These are phyloP conservation scores for Lentinula sp. DNA, from an alignment of 768 basidiomycete genomes.

Conservation along the genomic window DNA sequence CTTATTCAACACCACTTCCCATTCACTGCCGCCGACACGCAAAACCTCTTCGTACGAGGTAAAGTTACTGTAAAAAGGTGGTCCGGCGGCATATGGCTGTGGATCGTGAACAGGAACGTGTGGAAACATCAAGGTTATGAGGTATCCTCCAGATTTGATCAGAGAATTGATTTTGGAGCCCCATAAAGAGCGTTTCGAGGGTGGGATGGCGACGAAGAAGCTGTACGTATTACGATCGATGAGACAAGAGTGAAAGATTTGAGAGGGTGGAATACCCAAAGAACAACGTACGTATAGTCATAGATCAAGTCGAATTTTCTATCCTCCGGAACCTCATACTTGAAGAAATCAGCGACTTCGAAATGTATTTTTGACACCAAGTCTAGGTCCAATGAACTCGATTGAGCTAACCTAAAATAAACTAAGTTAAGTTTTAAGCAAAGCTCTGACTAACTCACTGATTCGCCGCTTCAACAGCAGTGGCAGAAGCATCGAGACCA, in stretches of 20 bases:
- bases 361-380: slow-evolving; percentile 29
- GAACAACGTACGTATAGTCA: slow-evolving; percentile 52
- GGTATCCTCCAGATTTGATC: slow-evolving; percentile 55
- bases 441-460: slow-evolving; percentile 23
- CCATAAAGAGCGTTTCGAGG: slow-evolving; percentile 46
- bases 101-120: slow-evolving; percentile 30
- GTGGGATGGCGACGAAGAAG: slow-evolving; percentile 72
- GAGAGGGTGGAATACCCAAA: not conserved
- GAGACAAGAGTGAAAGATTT: not conserved
- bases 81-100: slow-evolving; percentile 37
- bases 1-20: slow-evolving; percentile 50
- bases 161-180: slow-evolving; percentile 49
- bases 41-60: slow-evolving; percentile 52
- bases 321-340: slow-evolving; percentile 27
- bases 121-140: slow-evolving; percentile 58
- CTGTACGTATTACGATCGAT: slow-evolving; percentile 22
- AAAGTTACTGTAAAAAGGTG: slow-evolving; percentile 55
- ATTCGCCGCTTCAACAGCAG: slow-evolving; percentile 43
- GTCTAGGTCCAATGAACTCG: slow-evolving; percentile 8
- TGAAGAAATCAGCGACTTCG: slow-evolving; percentile 50
- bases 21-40: slow-evolving; percentile 24
- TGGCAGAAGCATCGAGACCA: slow-evolving; percentile 53
- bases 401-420: not conserved
- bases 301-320: slow-evolving; percentile 50
- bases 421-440: not conserved